Evolutionary conservation across 306 rosid genomes (phyloP).

Genomic region (Oemleria cerasiformis): DNA sequence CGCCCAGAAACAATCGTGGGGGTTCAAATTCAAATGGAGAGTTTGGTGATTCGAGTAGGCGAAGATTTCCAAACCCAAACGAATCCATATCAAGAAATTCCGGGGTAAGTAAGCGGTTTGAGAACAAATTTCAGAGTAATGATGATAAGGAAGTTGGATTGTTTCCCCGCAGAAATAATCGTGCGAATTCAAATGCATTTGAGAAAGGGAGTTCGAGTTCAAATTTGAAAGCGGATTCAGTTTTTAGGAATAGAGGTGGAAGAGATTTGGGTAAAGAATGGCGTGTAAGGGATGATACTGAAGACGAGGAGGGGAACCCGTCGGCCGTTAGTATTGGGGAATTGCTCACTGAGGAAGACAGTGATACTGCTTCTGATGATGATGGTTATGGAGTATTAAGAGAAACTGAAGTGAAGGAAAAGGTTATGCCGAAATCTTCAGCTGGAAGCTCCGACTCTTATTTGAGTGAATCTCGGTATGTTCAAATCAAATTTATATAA

Average conservation of each 20-base stretch:
- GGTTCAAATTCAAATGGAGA: background rate
- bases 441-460: constrained; percentile 55
- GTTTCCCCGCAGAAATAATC: constrained; percentile 15
- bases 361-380: constrained; percentile 35
- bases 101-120: constrained; percentile 17
- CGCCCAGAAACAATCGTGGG: constrained; percentile 23
- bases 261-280: constrained; percentile 23
- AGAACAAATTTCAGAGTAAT: constrained; percentile 8
- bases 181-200: background rate
- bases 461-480: constrained; percentile 74
- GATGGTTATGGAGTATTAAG: constrained; percentile 26
- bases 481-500: background rate
- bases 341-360: constrained; percentile 53
- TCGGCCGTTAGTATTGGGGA: constrained; percentile 30
- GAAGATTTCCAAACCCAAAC: constrained; percentile 13
- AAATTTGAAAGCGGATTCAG: constrained; percentile 17
- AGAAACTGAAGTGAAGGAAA: constrained; percentile 28
- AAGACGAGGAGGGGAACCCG: constrained; percentile 28
- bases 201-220: constrained; percentile 1
- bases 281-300: constrained; percentile 29
- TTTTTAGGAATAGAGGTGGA: constrained; percentile 47
- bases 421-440: constrained; percentile 29
- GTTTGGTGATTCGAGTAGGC: constrained; percentile 31
- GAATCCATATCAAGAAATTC: constrained; percentile 26
- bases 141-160: constrained; percentile 16